A percentile compares a stretch with the other conserved stretches of the same genome.
Conservation (phyloP, 2,329 filamentous ascomycete species). For the Botrytis cinerea region DNA sequence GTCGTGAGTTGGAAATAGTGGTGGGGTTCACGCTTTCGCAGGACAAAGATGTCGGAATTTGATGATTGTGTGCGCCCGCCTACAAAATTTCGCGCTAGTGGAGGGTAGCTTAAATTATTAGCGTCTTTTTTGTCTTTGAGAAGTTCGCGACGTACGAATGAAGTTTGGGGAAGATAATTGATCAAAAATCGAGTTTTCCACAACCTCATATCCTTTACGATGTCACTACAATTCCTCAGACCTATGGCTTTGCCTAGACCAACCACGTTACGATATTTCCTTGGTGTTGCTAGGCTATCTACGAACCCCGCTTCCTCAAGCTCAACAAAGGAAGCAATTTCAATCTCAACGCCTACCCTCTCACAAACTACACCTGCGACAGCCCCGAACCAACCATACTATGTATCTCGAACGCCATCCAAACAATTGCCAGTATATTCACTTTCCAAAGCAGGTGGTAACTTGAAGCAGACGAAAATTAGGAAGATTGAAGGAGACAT, state of each 20-base stretch:
- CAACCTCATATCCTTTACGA: constrained; percentile 25
- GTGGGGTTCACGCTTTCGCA: constrained; percentile 23
- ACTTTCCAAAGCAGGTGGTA: constrained; percentile 72
- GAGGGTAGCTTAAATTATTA: constrained; percentile 25
- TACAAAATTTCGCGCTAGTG: constrained; percentile 28
- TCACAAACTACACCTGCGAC: constrained; percentile 10
- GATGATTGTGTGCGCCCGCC: constrained; percentile 33
- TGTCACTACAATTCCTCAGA: constrained; percentile 40
- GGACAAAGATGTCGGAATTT: constrained; percentile 28
- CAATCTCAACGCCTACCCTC: constrained; percentile 20
- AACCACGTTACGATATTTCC: constrained; percentile 37
- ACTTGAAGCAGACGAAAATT: constrained; percentile 70
- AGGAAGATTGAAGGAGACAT: constrained; percentile 79
- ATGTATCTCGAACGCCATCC: constrained; percentile 69
- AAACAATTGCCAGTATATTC: constrained; percentile 78
- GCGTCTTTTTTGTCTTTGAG: constrained; percentile 21
- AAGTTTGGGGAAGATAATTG: constrained; percentile 13
- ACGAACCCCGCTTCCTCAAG: constrained; percentile 20
- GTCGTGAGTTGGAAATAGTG: constrained; percentile 26
- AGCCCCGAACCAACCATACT: constrained; percentile 39
- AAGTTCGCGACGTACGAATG: constrained; percentile 21
- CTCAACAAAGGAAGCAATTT: constrained; percentile 19
- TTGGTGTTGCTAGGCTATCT: constrained; percentile 31
- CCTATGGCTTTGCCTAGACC: constrained; percentile 39
- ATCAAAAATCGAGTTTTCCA: neutral